Percentiles rank a stretch among this genome's conserved stretches.
phyloP scores from a whole-genome alignment of 495 filamentous ascomycete genomes.

The Opeltia flavorubescens region DNA sequence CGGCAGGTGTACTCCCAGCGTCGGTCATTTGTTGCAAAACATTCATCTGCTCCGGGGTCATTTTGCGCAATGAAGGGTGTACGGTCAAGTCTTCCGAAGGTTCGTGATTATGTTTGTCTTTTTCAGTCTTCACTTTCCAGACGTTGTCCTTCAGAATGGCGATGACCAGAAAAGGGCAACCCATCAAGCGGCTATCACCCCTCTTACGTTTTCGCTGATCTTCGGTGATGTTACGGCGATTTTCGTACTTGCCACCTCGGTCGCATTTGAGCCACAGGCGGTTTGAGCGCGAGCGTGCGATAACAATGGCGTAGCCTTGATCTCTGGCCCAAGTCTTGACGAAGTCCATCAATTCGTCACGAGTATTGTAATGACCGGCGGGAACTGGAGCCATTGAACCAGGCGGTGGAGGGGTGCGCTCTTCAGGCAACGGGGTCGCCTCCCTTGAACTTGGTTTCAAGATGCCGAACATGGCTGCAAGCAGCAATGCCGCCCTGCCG shows the following conservation, averaged over 20 bases:
- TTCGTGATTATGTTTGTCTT: slow-evolving; percentile 13
- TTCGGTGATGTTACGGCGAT: slow-evolving; percentile 14
- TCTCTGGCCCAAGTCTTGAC: slow-evolving; percentile 16
- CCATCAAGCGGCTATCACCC: slow-evolving; percentile 16
- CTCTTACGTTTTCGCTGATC: slow-evolving; percentile 19
- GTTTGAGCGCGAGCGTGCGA: slow-evolving; percentile 16
- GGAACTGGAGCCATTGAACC: slow-evolving; percentile 16
- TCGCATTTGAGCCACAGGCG: slow-evolving; percentile 21
- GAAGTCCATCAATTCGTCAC: slow-evolving; percentile 13
- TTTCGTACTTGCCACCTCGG: slow-evolving; percentile 16
- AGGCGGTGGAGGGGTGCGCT: slow-evolving; percentile 10
- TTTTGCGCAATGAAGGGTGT: slow-evolving; percentile 14
- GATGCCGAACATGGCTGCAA: slow-evolving; percentile 15
- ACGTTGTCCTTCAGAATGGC: slow-evolving; percentile 11
- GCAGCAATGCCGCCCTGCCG: background rate
- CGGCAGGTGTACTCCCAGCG: slow-evolving; percentile 15
- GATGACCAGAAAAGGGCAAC: slow-evolving; percentile 17
- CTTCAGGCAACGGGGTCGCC: slow-evolving; percentile 5
- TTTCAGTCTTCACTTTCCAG: slow-evolving; percentile 17
- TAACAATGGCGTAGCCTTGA: slow-evolving; percentile 19
- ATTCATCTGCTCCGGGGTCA: slow-evolving; percentile 13
- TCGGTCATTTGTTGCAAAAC: slow-evolving; percentile 17
- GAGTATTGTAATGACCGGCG: slow-evolving; percentile 8
- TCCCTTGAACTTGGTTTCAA: slow-evolving; percentile 12
- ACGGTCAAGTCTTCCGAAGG: slow-evolving; percentile 15